Base-by-base conservation (phyloP, 495 filamentous ascomycete genomes). In the Xeromyces bisporus region DNA sequence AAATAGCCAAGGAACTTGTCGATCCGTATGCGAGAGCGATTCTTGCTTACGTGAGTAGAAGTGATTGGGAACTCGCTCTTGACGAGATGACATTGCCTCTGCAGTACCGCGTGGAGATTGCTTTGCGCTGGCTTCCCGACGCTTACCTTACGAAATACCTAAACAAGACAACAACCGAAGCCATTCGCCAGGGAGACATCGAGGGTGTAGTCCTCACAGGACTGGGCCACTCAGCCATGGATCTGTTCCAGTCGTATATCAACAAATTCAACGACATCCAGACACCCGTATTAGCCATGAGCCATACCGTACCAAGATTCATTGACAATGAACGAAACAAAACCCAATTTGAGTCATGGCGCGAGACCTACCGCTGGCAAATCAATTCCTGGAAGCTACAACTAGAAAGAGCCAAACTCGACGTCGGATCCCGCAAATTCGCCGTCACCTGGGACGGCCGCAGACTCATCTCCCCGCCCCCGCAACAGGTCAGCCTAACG, bases 1-100 rank as follows among this genome's bases (percentile, higher is more conserved):
- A 73, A 38, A 75, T 82, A 46, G 67, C 67, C 15, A 67, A 69
- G 25, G 69, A 76, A 35, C 62, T 77, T 8, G 64, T 66, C 0
- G 89, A 97, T 41, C 82, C 85, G 0, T 94, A 93, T 44, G 69
- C 89, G 7, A 74, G 85, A 30, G 85, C 86, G 0, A 77, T 97
- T 32, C 78, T 93, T n/a, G 75, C 81, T n/a, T 74, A 84, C 31
- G 83, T 94, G 30, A 75, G 80, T 29, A 84, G 78, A 14, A 83
- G 83, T 6, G 71, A 91, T 47, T 96, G 89, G 89, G 60, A 70
- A 16, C 70, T 71, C 7, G 82, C 96, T 13, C 70, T 81, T 33
- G 67, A 80, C 30, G 85, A 94, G 47, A 61, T 64, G 3, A 82
- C 83, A 18, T 66, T 97, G 0, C 83, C 89, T 0, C 66, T 96